Base-by-base conservation (phyloP, 306 rosid species). In the Begonia loranthoides region DNA sequence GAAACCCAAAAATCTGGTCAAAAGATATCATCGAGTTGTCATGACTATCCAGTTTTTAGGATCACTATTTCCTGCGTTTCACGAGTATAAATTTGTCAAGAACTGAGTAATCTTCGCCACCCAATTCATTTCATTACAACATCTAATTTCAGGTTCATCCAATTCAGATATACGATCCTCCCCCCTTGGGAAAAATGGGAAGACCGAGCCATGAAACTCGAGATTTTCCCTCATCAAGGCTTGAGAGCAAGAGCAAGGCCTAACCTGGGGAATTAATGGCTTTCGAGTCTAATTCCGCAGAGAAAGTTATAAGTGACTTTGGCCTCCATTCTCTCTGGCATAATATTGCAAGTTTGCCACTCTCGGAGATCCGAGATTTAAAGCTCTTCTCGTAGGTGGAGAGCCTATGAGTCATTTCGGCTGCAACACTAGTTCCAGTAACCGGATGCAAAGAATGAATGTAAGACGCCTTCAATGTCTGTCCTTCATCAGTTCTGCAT, bases 321-420 rank as follows among this genome's bases (percentile, higher is more conserved):
- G 95, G 97, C 70, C 95, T 88, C 97, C 97, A 88, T 49, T 75
- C 82, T 15, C 80, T 78, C 65, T 88, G 95, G 71, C 64, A 81
- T 63, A 75, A 79, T 69, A 79, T 67, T 9, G 93, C 93, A 9
- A 69, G 77, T 69, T 79, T 88, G 17, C 95, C 95, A 36, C 75
- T 71, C 24, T 84, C 66, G 2, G 93, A 70, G 73, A 88, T 66
- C 50, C 95, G 82, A 10, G 2, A 7, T 40, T 40, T 17, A 17
- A 17, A 17, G 21, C 21, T 17, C 21, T 17, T 17, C 21, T 89
- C 87, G 6, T 40, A 65, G 54, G 74, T 53, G 17, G 89, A 61
- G 74, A 84, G 68, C 70, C 66, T 77, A 59, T 82, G 93, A 64
- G 70, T 72, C 39, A 89, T 55, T 66, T 89, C 97, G 9, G 97